Percentiles rank a stretch among this genome's conserved stretches.
phyloP scores from a whole-genome alignment of 345 rosid genomes.

The Mallotus nudiflorus region DNA sequence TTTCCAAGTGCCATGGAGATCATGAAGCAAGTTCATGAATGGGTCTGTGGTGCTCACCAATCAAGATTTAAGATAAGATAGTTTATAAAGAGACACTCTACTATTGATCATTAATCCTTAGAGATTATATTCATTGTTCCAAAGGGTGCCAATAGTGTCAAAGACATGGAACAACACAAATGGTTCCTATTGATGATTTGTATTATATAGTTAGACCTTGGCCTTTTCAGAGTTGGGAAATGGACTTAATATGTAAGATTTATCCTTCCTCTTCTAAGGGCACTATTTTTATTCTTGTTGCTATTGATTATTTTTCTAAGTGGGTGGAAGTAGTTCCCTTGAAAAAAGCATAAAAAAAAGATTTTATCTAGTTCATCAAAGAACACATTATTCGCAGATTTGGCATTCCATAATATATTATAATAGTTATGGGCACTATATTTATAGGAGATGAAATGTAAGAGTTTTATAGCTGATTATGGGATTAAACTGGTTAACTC shows the following conservation, averaged over 20 bases:
- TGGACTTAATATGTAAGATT: not conserved
- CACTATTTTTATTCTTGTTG: not conserved
- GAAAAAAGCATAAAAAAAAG: not conserved
- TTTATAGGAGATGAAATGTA: too few relatives aligned
- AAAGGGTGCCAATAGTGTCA: not conserved
- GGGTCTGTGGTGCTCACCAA: not conserved
- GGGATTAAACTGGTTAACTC: too few relatives aligned
- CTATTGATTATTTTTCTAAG: not conserved
- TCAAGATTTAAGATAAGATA: not conserved
- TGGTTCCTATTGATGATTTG: not conserved
- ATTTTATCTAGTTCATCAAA: too few relatives aligned
- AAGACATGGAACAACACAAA: not conserved
- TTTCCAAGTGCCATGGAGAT: too few relatives aligned
- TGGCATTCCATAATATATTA: too few relatives aligned
- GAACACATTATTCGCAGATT: too few relatives aligned
- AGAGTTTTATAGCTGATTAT: too few relatives aligned
- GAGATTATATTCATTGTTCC: too few relatives aligned
- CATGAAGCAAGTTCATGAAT: not conserved
- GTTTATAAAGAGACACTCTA: not conserved
- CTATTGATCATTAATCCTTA: too few relatives aligned
- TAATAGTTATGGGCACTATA: too few relatives aligned
- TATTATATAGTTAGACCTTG: not conserved
- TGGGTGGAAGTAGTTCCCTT: not conserved
- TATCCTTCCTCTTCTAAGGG: not conserved
- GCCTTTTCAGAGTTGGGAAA: not conserved